These are phyloP conservation scores for Chionographis japonica DNA, from an alignment of 106 monocot genomes.

Conservation along the genomic window DNA sequence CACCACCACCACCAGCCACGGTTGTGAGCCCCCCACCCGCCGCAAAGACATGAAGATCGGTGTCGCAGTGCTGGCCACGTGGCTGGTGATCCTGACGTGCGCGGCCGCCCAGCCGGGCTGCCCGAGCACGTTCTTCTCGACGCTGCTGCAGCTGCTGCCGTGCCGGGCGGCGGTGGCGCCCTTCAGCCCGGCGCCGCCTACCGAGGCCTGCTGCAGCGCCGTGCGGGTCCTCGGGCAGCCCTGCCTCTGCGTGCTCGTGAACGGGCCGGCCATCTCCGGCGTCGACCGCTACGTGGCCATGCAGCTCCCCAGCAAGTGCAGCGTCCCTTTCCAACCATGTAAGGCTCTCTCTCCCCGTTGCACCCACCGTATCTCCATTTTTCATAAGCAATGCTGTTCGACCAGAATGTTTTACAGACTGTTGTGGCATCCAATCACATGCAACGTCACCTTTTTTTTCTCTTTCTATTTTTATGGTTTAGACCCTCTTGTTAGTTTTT, in stretches of 20 bases:
- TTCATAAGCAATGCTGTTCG: too few relatives aligned
- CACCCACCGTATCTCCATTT: too few relatives aligned
- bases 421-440: too few relatives aligned
- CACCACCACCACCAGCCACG: too few relatives aligned
- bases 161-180: constrained; percentile 41
- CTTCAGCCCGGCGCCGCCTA: constrained; percentile 32
- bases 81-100: neutral
- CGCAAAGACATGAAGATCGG: neutral
- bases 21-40: neutral
- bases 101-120: constrained; percentile 18
- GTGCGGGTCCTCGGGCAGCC: constrained; percentile 32
- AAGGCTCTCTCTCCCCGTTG: neutral
- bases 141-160: constrained; percentile 48
- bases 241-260: constrained; percentile 47
- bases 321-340: constrained; percentile 34
- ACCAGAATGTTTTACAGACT: too few relatives aligned
- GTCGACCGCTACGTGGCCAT: constrained; percentile 44
- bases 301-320: constrained; percentile 50
- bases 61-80: neutral
- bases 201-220: constrained; percentile 49
- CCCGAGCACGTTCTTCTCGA: constrained; percentile 30
- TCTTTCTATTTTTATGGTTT: too few relatives aligned
- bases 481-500: too few relatives aligned
- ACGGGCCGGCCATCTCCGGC: constrained; percentile 38
- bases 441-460: too few relatives aligned